Evolutionary conservation across 2,329 filamentous ascomycete species (phyloP).

Genomic region (Cladosporium austrohemisphaericum): DNA sequence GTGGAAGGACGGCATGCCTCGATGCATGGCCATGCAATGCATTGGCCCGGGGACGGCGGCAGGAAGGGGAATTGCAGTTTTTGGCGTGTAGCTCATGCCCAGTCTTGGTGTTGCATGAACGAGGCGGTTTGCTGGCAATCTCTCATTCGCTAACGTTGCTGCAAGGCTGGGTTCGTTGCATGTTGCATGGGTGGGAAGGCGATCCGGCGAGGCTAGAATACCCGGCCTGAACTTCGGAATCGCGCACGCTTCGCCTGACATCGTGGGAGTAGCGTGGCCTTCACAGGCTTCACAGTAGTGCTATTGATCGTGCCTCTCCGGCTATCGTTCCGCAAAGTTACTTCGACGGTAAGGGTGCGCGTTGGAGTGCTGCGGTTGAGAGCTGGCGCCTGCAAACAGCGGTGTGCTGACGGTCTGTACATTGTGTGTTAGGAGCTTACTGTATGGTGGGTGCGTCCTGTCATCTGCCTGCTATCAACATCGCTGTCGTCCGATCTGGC

Average conservation of each 20-base stretch:
- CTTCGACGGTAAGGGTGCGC: background rate
- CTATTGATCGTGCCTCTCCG: background rate
- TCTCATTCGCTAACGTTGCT: constrained; percentile 23
- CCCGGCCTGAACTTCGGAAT: background rate
- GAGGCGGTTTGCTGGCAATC: constrained; percentile 24
- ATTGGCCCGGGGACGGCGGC: constrained; percentile 5
- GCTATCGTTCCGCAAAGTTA: constrained; percentile 1
- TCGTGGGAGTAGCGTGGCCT: background rate
- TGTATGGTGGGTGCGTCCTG: too few species aligned
- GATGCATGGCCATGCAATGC: constrained; percentile 10
- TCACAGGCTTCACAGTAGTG: constrained; percentile 1
- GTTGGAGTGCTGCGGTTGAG: constrained; percentile 4
- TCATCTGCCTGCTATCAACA: too few species aligned
- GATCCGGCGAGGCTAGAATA: constrained; percentile 1
- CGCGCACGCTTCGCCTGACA: constrained; percentile 3
- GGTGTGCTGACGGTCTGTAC: background rate
- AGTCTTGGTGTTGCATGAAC: constrained; percentile 21
- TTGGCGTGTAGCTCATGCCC: constrained; percentile 6
- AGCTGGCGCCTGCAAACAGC: background rate
- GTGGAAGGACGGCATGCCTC: constrained; percentile 13
- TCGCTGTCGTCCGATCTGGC: too few species aligned
- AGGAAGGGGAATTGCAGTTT: constrained; percentile 3
- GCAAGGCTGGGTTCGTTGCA: constrained; percentile 17
- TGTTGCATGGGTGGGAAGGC: constrained; percentile 7
- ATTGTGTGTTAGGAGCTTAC: too few species aligned